A percentile compares a stretch with the other conserved stretches of the same genome.
Evolutionary conservation across 1,284 basidiomycete species (phyloP).

Genomic region (Boletus mariae): DNA sequence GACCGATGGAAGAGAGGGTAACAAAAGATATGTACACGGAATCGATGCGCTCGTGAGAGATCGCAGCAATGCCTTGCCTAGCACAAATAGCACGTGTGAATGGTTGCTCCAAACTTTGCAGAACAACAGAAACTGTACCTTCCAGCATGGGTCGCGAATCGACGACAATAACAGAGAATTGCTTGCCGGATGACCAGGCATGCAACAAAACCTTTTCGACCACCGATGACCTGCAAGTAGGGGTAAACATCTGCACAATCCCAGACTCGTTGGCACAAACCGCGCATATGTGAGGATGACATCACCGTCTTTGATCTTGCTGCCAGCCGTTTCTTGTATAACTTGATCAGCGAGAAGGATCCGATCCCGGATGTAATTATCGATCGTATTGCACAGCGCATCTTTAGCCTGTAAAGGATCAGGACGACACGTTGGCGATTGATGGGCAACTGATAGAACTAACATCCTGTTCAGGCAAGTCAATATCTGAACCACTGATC

Average conservation of each 20-base stretch:
- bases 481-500: constrained; percentile 89
- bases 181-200: constrained; percentile 69
- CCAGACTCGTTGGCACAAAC: constrained; percentile 38
- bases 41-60: constrained; percentile 73
- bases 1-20: constrained; percentile 84
- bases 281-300: constrained; percentile 91
- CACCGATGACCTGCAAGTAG: constrained; percentile 73
- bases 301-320: constrained; percentile 93
- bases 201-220: constrained; percentile 88
- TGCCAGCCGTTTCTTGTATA: constrained; percentile 84
- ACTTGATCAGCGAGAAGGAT: constrained; percentile 93
- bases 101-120: neutral
- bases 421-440: neutral
- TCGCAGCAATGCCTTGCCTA: constrained; percentile 78
- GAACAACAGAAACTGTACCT: constrained; percentile 45
- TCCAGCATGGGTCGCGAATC: constrained; percentile 93
- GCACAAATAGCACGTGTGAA: constrained; percentile 5
- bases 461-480: constrained; percentile 92
- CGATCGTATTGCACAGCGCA: constrained; percentile 80
- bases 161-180: constrained; percentile 90
- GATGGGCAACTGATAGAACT: constrained; percentile 25
- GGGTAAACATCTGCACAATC: constrained; percentile 10
- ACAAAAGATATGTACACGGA: constrained; percentile 87
- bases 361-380: constrained; percentile 90
- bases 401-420: constrained; percentile 72